A percentile compares a stretch with the other conserved stretches of the same genome.
Evolutionary conservation across 1,139 yeast species (phyloP).

Genomic region (Nadsonia starkeyi-henricii): DNA sequence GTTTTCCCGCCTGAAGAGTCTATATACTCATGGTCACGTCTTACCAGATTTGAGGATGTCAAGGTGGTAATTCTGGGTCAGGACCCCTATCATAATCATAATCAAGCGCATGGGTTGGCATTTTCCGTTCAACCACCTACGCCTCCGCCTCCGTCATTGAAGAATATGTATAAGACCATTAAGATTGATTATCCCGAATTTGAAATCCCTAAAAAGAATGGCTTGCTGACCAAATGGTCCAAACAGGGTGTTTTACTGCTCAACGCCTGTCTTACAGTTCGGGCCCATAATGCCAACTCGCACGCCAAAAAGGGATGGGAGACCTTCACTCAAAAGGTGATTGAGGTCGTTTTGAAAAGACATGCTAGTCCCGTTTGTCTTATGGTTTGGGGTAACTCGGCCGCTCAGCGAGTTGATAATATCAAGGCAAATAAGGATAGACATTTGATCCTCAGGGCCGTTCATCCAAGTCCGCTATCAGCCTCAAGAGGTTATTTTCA

Average conservation of each 20-base stretch:
- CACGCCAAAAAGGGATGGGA: slow-evolving; percentile 95
- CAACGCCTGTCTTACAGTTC: slow-evolving; percentile 82
- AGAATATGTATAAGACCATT: slow-evolving; percentile 74
- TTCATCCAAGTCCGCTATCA: slow-evolving; percentile 91
- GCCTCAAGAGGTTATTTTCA: slow-evolving; percentile 77
- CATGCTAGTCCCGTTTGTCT: slow-evolving; percentile 48
- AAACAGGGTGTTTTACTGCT: slow-evolving; percentile 74
- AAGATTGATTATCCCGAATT: slow-evolving; percentile 63
- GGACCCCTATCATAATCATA: slow-evolving; percentile 86
- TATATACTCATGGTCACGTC: slow-evolving; percentile 87
- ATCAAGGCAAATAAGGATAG: slow-evolving; percentile 22
- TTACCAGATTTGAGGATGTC: slow-evolving; percentile 63
- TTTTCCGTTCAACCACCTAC: slow-evolving; percentile 81
- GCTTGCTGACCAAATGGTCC: slow-evolving; percentile 78
- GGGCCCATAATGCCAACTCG: slow-evolving; percentile 86
- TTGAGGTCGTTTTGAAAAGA: slow-evolving; percentile 34
- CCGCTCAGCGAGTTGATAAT: slow-evolving; percentile 52
- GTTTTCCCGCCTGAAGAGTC: slow-evolving; percentile 68
- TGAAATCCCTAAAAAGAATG: slow-evolving; percentile 37
- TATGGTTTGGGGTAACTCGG: slow-evolving; percentile 93
- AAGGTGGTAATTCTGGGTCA: slow-evolving; percentile 83
- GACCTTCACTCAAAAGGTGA: slow-evolving; percentile 60
- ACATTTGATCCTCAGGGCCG: slow-evolving; percentile 46
- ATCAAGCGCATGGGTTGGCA: slow-evolving; percentile 95
- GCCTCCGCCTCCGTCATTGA: slow-evolving; percentile 77